Percentiles rank a stretch among this genome's conserved stretches.
phyloP scores from a whole-genome alignment of 352 stramenopile genomes.

The Pythium chondricola region DNA sequence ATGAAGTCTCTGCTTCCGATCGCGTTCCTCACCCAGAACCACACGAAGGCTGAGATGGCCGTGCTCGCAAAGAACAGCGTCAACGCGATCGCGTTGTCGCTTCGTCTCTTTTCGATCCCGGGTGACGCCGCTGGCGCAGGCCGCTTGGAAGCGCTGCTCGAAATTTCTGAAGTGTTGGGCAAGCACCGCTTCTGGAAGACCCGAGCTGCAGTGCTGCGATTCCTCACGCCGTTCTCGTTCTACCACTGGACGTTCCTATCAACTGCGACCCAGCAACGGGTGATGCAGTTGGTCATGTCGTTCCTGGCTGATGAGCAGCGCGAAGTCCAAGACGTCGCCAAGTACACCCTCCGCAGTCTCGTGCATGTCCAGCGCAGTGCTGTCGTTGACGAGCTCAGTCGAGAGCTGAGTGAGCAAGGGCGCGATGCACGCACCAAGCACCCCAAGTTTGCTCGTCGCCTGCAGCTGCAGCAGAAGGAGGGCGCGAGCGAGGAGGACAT shows the following conservation, averaged over 20 bases:
- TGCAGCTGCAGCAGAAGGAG: constrained; percentile 30
- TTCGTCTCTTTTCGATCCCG: constrained; percentile 35
- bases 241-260: constrained; percentile 67
- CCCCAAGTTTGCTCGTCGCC: constrained; percentile 52
- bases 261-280: constrained; percentile 26
- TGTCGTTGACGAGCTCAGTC: constrained; percentile 31
- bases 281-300: constrained; percentile 42
- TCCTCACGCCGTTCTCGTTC: constrained; percentile 67
- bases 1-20: constrained; percentile 49
- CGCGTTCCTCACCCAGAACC: constrained; percentile 60
- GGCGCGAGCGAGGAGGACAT: constrained; percentile 30
- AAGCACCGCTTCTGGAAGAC: constrained; percentile 55
- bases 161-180: constrained; percentile 35
- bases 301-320: constrained; percentile 67
- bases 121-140: neutral
- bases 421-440: constrained; percentile 41
- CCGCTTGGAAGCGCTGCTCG: constrained; percentile 26
- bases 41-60: constrained; percentile 62
- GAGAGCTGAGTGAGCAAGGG: constrained; percentile 28
- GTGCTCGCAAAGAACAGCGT: constrained; percentile 55
- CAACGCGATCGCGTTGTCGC: constrained; percentile 46
- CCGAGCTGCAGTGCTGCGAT: constrained; percentile 58
- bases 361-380: constrained; percentile 44
- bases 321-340: constrained; percentile 77
- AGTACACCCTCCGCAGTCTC: constrained; percentile 61